phyloP scores from a whole-genome alignment of 2,329 filamentous ascomycete genomes.

The Lachnellula cervina region DNA sequence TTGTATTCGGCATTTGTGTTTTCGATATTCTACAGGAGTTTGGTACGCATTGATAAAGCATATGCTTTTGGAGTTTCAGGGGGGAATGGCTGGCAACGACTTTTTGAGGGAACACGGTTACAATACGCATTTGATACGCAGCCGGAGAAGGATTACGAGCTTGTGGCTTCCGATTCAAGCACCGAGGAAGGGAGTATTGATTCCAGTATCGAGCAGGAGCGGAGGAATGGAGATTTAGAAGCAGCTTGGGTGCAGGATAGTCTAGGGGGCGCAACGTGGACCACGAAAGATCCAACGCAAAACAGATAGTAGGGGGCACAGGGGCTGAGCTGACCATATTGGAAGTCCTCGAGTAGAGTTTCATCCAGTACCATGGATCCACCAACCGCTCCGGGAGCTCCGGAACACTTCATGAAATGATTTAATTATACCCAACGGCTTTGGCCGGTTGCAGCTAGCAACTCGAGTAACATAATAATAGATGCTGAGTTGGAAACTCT shows the following conservation, averaged over 20 bases:
- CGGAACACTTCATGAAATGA: not conserved
- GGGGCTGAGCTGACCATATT: not conserved
- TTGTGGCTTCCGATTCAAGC: constrained; percentile 3
- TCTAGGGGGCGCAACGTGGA: constrained; percentile 13
- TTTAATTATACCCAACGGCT: not conserved
- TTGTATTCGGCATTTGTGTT: constrained; percentile 71
- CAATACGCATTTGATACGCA: constrained; percentile 24
- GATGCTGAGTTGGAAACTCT: too few species aligned
- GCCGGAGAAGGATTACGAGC: constrained; percentile 18
- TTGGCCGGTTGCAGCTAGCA: too few species aligned
- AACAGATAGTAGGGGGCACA: not conserved
- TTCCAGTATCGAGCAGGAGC: constrained; percentile 6
- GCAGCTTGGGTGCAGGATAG: constrained; percentile 17
- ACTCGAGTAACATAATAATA: too few species aligned
- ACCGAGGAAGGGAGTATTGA: constrained; percentile 4
- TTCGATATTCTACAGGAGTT: constrained; percentile 39
- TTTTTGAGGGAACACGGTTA: constrained; percentile 23
- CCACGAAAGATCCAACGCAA: constrained; percentile 5
- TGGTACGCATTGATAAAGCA: constrained; percentile 25
- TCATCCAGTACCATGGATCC: not conserved
- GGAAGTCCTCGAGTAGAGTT: not conserved
- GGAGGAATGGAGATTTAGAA: constrained; percentile 17
- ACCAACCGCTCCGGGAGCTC: not conserved
- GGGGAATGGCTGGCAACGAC: constrained; percentile 26
- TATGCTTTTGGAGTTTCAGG: constrained; percentile 25